Percentiles rank a stretch among this genome's conserved stretches.
phyloP scores from a whole-genome alignment of 768 basidiomycete genomes.

The Leccinum boreale region DNA sequence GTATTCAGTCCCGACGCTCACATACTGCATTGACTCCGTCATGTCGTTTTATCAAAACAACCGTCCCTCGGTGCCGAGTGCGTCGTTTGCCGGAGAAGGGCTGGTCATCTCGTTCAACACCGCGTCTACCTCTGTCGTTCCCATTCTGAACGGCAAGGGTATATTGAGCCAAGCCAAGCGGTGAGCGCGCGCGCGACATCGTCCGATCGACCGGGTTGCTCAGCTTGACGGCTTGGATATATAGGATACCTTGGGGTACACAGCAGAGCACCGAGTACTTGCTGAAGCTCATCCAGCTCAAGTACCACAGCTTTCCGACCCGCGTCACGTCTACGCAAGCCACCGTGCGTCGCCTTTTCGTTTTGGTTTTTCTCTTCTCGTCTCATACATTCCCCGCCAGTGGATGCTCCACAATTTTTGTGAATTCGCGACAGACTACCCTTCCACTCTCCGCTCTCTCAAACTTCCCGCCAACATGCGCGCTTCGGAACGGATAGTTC shows the following conservation, averaged over 20 bases:
- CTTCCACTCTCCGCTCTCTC: conserved; percentile 60
- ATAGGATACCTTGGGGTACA: conserved; percentile 91
- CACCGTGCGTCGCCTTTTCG: conserved; percentile 46
- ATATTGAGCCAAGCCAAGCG: conserved; percentile 84
- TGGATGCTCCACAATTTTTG: conserved; percentile 91
- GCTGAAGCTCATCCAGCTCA: conserved; percentile 90
- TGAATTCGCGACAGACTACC: conserved; percentile 79
- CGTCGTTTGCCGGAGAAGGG: conserved; percentile 61
- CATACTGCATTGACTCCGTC: conserved; percentile 85
- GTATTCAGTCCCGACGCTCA: conserved; percentile 80
- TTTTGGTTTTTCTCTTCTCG: neutral
- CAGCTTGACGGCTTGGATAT: neutral
- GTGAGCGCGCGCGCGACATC: conserved; percentile 40
- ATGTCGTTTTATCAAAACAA: conserved; percentile 92
- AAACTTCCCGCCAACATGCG: conserved; percentile 64
- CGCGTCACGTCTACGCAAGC: conserved; percentile 76
- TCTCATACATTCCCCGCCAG: conserved; percentile 36
- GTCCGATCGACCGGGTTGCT: neutral
- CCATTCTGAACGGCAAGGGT: conserved; percentile 78
- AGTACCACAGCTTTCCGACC: conserved; percentile 90
- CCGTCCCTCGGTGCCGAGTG: conserved; percentile 29
- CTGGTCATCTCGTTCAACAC: conserved; percentile 90
- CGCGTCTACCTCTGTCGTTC: conserved; percentile 87
- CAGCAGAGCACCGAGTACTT: conserved; percentile 89
- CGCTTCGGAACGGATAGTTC: conserved; percentile 66